Evolutionary conservation across 768 basidiomycete species (phyloP).

Genomic region (Termitomyces heimii): DNA sequence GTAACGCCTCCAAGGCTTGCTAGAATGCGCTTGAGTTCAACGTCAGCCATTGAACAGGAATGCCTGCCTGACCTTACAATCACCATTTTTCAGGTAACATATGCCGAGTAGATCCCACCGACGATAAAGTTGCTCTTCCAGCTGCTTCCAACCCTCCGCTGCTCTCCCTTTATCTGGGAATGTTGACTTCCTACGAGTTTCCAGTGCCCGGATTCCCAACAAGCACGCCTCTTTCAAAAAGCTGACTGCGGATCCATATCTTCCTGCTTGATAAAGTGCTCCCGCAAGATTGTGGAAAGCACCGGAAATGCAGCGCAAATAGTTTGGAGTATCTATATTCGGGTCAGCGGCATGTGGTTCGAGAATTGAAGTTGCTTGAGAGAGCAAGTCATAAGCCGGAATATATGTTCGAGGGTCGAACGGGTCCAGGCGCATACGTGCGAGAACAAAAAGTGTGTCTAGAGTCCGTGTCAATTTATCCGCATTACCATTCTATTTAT

Average conservation of each 20-base stretch:
- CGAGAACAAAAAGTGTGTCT: slow-evolving; percentile 52
- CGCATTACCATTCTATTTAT: slow-evolving; percentile 17
- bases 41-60: background rate
- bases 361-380: slow-evolving; percentile 32
- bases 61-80: slow-evolving; percentile 53
- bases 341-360: slow-evolving; percentile 14
- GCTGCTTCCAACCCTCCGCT: slow-evolving; percentile 45
- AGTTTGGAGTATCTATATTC: slow-evolving; percentile 41
- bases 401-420: slow-evolving; percentile 41
- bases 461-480: slow-evolving; percentile 38
- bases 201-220: slow-evolving; percentile 44
- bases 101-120: slow-evolving; percentile 81
- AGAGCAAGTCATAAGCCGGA: slow-evolving; percentile 39
- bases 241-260: slow-evolving; percentile 56
- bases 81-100: slow-evolving; percentile 72
- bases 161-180: slow-evolving; percentile 11
- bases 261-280: slow-evolving; percentile 59
- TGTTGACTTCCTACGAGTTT: slow-evolving; percentile 15
- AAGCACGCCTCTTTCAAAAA: slow-evolving; percentile 61
- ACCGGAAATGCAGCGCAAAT: slow-evolving; percentile 64
- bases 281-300: slow-evolving; percentile 67
- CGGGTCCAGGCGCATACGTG: slow-evolving; percentile 35
- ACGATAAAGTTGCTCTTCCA: slow-evolving; percentile 60
- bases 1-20: slow-evolving; percentile 57
- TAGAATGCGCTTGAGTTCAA: slow-evolving; percentile 20